Evolutionary conservation across 2,329 filamentous ascomycete genomes (phyloP).

Genomic region (Trichophaea hybrida): DNA sequence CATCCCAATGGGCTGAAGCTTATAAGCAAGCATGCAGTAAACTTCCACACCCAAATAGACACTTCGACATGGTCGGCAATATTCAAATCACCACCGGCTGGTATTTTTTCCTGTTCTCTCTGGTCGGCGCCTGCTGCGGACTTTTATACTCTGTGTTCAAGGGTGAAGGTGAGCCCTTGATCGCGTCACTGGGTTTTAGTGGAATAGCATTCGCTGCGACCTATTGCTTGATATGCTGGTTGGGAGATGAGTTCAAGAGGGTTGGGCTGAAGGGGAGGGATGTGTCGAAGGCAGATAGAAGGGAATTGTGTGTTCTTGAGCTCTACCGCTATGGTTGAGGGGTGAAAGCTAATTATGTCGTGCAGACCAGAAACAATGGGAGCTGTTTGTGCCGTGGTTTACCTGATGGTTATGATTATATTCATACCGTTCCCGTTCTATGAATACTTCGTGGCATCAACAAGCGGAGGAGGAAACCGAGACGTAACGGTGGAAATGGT

Average conservation of each 20-base stretch:
- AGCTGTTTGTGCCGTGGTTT: conserved; percentile 80
- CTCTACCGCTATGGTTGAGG: not conserved
- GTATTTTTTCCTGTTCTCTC: conserved; percentile 34
- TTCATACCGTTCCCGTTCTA: conserved; percentile 98
- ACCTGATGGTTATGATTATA: conserved; percentile 71
- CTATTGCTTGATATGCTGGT: conserved; percentile 83
- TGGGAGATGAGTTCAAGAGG: conserved; percentile 74
- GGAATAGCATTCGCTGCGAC: conserved; percentile 66
- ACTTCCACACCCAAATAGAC: not conserved
- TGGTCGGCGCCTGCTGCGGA: conserved; percentile 55
- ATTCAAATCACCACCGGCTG: conserved; percentile 18
- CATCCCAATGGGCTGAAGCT: conserved; percentile 1
- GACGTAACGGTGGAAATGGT: conserved; percentile 69
- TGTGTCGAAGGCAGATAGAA: conserved; percentile 60
- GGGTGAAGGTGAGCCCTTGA: conserved; percentile 73
- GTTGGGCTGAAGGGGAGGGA: conserved; percentile 83
- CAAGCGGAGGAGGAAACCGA: conserved; percentile 80
- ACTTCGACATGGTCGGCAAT: not conserved
- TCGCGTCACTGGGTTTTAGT: conserved; percentile 77
- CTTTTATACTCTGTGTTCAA: conserved; percentile 69
- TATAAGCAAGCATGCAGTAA: not conserved
- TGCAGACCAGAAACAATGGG: conserved; percentile 84
- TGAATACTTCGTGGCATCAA: conserved; percentile 91
- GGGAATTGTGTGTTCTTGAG: conserved; percentile 49
- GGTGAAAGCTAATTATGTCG: not conserved